Evolutionary conservation across 2,329 filamentous ascomycete species (phyloP).

Genomic region (Fusarium udum): DNA sequence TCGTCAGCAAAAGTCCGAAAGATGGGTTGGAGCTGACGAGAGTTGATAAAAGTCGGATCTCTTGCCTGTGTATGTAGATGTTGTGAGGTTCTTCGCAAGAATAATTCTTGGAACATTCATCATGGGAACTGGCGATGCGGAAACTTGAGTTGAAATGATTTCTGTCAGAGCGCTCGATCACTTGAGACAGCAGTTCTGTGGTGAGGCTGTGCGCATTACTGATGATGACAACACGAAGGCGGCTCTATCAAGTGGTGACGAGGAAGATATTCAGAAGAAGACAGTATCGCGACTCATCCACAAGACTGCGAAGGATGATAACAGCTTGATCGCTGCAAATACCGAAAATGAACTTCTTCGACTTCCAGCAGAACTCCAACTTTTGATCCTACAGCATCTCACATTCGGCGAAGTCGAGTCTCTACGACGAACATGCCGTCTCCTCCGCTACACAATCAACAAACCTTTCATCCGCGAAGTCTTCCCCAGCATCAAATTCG

Average conservation of each 20-base stretch:
- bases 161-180: not conserved
- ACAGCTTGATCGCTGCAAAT: not conserved
- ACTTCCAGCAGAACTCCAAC: conserved; percentile 55
- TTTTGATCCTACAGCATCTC: conserved; percentile 53
- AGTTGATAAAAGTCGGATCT: not conserved
- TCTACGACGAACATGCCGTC: conserved; percentile 53
- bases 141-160: not conserved
- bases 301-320: accelerated
- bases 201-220: not conserved
- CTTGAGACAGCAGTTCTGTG: not conserved
- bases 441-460: conserved; percentile 49
- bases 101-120: not conserved
- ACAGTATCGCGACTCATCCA: not conserved
- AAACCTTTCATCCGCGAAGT: conserved; percentile 49
- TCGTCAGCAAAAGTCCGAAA: not conserved
- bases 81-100: not conserved
- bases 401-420: conserved; percentile 55
- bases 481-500: conserved; percentile 47
- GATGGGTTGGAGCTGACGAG: not conserved
- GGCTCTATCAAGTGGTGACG: not conserved
- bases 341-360: conserved; percentile 41
- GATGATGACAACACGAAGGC: not conserved
- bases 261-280: not conserved
- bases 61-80: not conserved
- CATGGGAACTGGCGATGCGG: not conserved